Conservation (phyloP, 495 filamentous ascomycete species). For the Hyaloscypha finlandica region DNA sequence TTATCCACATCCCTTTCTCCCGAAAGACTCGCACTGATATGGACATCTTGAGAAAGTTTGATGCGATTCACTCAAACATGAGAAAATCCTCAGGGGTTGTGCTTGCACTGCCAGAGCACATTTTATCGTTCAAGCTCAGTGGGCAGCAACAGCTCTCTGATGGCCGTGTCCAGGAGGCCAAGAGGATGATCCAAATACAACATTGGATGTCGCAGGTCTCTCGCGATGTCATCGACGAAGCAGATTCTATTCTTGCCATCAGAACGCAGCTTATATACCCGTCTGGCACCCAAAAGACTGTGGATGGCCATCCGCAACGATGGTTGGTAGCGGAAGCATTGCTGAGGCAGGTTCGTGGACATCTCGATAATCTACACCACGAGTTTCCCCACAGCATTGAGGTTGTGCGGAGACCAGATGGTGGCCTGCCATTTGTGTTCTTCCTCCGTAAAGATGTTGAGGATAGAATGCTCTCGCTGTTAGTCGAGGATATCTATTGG, state of each 20-base stretch:
- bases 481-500: slow-evolving; percentile 41
- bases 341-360: slow-evolving; percentile 36
- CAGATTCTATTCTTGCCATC: slow-evolving; percentile 52
- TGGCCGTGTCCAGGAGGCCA: slow-evolving; percentile 6
- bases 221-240: slow-evolving; percentile 60
- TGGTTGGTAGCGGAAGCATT: slow-evolving; percentile 46
- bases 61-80: slow-evolving; percentile 12
- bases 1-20: slow-evolving; percentile 24
- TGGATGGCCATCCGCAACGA: slow-evolving; percentile 52
- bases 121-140: slow-evolving; percentile 22
- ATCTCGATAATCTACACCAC: slow-evolving; percentile 37
- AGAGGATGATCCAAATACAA: slow-evolving; percentile 25
- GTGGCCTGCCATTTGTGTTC: slow-evolving; percentile 44
- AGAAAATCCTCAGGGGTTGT: slow-evolving; percentile 13
- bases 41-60: not conserved
- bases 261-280: slow-evolving; percentile 53
- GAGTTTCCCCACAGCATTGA: slow-evolving; percentile 47
- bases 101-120: slow-evolving; percentile 25
- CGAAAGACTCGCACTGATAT: slow-evolving; percentile 14
- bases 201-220: slow-evolving; percentile 47
- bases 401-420: slow-evolving; percentile 39
- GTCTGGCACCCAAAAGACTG: slow-evolving; percentile 44
- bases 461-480: slow-evolving; percentile 39
- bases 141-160: slow-evolving; percentile 20
- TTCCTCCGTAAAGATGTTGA: slow-evolving; percentile 49